Conservation (phyloP, 1,284 basidiomycete genomes). For the Ustilago lituana region DNA sequence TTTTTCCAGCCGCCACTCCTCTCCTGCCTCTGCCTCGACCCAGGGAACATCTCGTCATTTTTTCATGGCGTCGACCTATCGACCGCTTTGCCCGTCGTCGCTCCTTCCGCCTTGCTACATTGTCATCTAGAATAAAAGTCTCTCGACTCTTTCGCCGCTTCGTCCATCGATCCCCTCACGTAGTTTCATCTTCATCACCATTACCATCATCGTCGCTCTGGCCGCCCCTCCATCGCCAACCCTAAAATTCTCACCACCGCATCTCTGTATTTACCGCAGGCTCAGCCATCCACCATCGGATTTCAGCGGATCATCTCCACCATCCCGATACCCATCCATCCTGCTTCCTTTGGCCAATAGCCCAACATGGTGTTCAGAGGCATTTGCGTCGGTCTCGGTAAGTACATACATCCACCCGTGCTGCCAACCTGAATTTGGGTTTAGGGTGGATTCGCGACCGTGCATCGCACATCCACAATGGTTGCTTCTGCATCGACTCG, state of each 20-base stretch:
- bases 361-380: slow-evolving; percentile 47
- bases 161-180: no score
- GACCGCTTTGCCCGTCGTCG: background rate
- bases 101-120: background rate
- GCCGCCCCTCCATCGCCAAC: no score
- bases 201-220: no score
- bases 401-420: slow-evolving; percentile 18
- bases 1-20: background rate
- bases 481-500: no score
- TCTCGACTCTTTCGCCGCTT: slow-evolving; percentile 4
- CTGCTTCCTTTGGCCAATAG: background rate
- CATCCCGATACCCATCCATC: background rate
- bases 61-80: no score
- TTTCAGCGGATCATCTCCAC: slow-evolving; percentile 7
- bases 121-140: slow-evolving; percentile 10
- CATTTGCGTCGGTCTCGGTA: slow-evolving; percentile 54
- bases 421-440: background rate
- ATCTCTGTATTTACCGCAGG: background rate
- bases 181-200: background rate
- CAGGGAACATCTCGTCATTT: no score
- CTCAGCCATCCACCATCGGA: background rate
- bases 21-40: no score
- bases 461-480: background rate
- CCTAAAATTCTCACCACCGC: background rate
- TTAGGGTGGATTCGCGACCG: background rate